phyloP scores from a whole-genome alignment of 1,139 yeast species.

The Saccharomyces hybrid region DNA sequence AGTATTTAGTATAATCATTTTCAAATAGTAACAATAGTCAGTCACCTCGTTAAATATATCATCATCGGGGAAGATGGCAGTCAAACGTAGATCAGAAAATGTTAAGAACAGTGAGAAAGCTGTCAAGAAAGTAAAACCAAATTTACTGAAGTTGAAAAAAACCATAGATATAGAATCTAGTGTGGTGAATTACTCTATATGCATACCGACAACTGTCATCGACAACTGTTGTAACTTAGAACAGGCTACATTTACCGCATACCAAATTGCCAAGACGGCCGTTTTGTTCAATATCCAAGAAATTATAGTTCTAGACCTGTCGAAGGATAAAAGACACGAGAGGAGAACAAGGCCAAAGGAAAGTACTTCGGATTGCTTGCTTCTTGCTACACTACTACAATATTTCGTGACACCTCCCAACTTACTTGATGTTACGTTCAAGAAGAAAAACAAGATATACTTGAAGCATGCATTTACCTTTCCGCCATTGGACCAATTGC shows the following conservation, averaged over 20 bases:
- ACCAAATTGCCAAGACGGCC: constrained; percentile 74
- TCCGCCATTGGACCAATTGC: constrained; percentile 67
- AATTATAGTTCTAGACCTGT: constrained; percentile 55
- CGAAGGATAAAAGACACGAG: constrained; percentile 10
- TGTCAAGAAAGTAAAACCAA: not conserved
- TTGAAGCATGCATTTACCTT: constrained; percentile 61
- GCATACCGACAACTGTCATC: constrained; percentile 60
- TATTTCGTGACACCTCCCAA: constrained; percentile 85
- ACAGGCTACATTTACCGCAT: constrained; percentile 65
- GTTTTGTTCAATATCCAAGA: constrained; percentile 65
- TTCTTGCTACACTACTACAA: constrained; percentile 67
- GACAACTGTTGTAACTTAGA: constrained; percentile 56
- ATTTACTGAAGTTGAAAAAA: constrained; percentile 15
- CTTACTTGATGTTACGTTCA: constrained; percentile 57
- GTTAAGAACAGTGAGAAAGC: not conserved
- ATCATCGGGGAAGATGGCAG: not conserved
- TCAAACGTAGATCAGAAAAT: not conserved
- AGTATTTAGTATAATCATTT: not conserved
- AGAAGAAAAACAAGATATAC: constrained; percentile 37
- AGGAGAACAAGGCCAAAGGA: constrained; percentile 10
- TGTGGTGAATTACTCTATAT: constrained; percentile 39
- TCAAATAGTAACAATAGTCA: too few relatives aligned
- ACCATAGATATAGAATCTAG: constrained; percentile 21
- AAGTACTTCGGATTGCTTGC: constrained; percentile 37
- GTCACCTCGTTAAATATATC: not conserved